Evolutionary conservation across 306 rosid genomes (phyloP).

Genomic region (Cucurbita argyrosperma): DNA sequence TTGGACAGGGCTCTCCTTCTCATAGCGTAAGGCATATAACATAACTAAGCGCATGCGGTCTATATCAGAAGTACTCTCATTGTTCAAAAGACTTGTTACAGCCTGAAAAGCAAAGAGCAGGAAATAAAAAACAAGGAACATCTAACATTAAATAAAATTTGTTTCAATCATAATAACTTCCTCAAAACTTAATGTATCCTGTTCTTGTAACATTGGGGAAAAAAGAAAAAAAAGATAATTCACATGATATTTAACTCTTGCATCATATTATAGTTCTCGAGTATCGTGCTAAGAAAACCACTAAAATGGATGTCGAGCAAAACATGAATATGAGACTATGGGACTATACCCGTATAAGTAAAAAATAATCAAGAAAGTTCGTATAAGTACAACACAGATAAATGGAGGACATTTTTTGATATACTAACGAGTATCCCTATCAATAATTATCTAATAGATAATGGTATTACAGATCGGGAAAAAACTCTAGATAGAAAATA

Average conservation of each 20-base stretch:
- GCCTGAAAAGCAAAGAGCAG: conserved; percentile 45
- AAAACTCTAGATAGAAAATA: no score
- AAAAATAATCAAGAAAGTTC: no score
- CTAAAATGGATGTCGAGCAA: background rate
- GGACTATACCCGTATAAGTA: no score
- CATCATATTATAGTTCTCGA: background rate
- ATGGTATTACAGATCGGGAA: no score
- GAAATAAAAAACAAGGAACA: background rate
- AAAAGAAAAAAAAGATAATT: background rate
- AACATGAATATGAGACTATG: background rate
- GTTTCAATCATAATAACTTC: background rate
- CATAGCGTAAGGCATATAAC: conserved; percentile 85
- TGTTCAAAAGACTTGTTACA: conserved; percentile 53
- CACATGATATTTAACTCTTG: background rate
- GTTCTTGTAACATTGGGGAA: background rate
- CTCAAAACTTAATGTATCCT: no score
- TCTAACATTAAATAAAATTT: background rate
- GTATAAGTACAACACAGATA: no score
- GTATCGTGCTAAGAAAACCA: background rate
- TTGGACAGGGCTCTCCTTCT: conserved; percentile 89
- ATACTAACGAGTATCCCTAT: no score
- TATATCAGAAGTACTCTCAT: conserved; percentile 64
- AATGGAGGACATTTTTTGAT: no score
- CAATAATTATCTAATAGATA: no score
- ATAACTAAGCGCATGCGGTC: conserved; percentile 72